A percentile compares a stretch with the other conserved stretches of the same genome.
These are phyloP conservation scores for Protomyces inundatus DNA, from an alignment of 1,139 yeast genomes.

Conservation along the genomic window DNA sequence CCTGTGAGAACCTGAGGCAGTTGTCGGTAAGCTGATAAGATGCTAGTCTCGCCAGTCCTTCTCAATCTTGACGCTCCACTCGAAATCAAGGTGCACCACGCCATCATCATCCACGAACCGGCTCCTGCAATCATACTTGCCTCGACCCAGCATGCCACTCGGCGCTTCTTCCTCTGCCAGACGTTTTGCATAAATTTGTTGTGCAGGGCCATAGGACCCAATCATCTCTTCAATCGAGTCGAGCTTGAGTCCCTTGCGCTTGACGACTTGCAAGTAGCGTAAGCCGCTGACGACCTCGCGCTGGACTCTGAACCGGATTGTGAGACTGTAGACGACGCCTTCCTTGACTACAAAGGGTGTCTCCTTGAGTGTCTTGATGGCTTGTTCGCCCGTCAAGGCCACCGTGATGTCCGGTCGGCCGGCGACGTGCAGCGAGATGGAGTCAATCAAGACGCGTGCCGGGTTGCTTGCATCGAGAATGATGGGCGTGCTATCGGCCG, in stretches of 20 bases:
- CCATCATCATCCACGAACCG: conserved; percentile 87
- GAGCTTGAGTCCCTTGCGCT: conserved; percentile 80
- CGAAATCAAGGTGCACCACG: conserved; percentile 63
- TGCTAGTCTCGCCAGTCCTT: conserved; percentile 38
- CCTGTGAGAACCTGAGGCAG: no score
- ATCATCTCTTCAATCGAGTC: conserved; percentile 82
- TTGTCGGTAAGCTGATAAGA: no score
- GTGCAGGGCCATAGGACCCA: conserved; percentile 55
- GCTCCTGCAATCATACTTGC: conserved; percentile 72
- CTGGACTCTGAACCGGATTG: conserved; percentile 75
- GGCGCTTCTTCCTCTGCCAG: conserved; percentile 79
- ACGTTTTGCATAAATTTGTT: conserved; percentile 54
- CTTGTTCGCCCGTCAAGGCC: conserved; percentile 26
- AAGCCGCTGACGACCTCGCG: conserved; percentile 89
- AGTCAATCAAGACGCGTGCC: conserved; percentile 55
- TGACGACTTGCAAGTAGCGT: conserved; percentile 75
- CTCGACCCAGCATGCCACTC: conserved; percentile 81
- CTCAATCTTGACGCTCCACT: conserved; percentile 81
- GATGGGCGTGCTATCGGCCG: conserved; percentile 44
- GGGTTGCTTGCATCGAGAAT: conserved; percentile 48
- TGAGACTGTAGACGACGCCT: conserved; percentile 65
- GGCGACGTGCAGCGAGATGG: conserved; percentile 42
- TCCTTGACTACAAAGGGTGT: conserved; percentile 73
- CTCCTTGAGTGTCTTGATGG: conserved; percentile 43
- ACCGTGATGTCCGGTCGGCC: conserved; percentile 27